Conservation (phyloP, 148 eudicot species). For the Salicornia ramosissima region DNA sequence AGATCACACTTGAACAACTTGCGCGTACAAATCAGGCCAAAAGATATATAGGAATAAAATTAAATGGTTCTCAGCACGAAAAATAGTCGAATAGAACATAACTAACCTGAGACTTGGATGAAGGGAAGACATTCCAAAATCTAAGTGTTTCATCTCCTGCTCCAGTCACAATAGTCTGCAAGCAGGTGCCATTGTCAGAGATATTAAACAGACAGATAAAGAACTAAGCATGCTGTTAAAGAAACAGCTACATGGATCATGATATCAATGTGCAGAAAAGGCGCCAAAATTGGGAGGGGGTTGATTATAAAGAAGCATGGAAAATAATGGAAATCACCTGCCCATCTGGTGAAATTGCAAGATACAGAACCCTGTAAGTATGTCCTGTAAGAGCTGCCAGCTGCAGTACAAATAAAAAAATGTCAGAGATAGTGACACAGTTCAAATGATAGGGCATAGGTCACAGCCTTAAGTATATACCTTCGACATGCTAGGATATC, state of each 20-base stretch:
- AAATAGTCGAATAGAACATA: not conserved
- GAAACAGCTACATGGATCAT: not conserved
- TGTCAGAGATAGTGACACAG: not conserved
- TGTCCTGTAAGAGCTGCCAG: slow-evolving; percentile 84
- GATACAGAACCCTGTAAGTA: slow-evolving; percentile 75
- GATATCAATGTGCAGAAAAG: too few relatives aligned
- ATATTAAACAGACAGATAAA: slow-evolving; percentile 7
- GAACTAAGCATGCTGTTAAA: not conserved
- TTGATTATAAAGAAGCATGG: not conserved
- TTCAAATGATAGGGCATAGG: not conserved
- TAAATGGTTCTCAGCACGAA: not conserved
- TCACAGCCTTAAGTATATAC: slow-evolving; percentile 27
- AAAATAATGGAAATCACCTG: slow-evolving; percentile 41
- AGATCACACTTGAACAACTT: too few relatives aligned
- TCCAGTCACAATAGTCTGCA: slow-evolving; percentile 89
- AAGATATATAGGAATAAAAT: not conserved
- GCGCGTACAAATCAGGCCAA: not conserved
- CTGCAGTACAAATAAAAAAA: slow-evolving; percentile 34
- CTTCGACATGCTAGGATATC: slow-evolving; percentile 91
- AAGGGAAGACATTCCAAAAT: slow-evolving; percentile 95
- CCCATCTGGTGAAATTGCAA: slow-evolving; percentile 90
- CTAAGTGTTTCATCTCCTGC: slow-evolving; percentile 96
- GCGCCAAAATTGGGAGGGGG: too few relatives aligned
- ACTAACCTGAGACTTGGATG: slow-evolving; percentile 76
- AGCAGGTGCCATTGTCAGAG: slow-evolving; percentile 20